Conservation (phyloP, 1,284 basidiomycete genomes). For the Moniliophthora roreri region DNA sequence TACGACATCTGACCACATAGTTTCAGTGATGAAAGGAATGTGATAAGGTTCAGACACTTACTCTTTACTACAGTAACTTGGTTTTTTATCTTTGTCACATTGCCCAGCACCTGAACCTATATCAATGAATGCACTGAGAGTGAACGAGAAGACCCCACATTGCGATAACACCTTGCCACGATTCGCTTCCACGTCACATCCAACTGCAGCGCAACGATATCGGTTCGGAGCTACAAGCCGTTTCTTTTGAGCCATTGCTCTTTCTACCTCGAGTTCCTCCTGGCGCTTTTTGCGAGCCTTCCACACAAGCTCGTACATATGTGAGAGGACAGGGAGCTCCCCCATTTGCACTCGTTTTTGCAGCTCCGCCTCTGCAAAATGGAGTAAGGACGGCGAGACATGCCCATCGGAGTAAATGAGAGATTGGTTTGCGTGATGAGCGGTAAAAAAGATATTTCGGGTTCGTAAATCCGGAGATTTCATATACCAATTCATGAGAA, state of each 20-base stretch:
- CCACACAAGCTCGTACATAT: constrained; percentile 24
- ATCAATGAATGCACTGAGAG: too few relatives aligned
- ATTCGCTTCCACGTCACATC: constrained; percentile 28
- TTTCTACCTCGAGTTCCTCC: constrained; percentile 18
- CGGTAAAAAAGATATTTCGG: constrained; percentile 28
- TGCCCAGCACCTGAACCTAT: constrained; percentile 27
- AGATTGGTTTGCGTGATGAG: constrained; percentile 28
- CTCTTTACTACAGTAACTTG: constrained; percentile 31
- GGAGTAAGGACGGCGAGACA: constrained; percentile 19
- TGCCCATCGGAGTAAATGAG: constrained; percentile 10
- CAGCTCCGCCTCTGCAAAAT: not conserved
- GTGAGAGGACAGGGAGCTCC: constrained; percentile 15
- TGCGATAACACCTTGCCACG: constrained; percentile 24
- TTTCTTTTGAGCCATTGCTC: constrained; percentile 21
- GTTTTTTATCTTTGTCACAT: constrained; percentile 34
- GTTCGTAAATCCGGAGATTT: constrained; percentile 12
- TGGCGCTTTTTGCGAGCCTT: constrained; percentile 21
- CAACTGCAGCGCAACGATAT: constrained; percentile 30
- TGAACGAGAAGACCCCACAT: constrained; percentile 16
- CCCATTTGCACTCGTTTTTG: not conserved
- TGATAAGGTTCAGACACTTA: too few relatives aligned
- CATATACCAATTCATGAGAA: constrained; percentile 24
- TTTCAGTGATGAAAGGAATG: too few relatives aligned
- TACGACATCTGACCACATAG: too few relatives aligned
- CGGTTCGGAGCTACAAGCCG: constrained; percentile 27